phyloP scores from a whole-genome alignment of 164 flowering plant species.

The Magnolia kwangsiensis region DNA sequence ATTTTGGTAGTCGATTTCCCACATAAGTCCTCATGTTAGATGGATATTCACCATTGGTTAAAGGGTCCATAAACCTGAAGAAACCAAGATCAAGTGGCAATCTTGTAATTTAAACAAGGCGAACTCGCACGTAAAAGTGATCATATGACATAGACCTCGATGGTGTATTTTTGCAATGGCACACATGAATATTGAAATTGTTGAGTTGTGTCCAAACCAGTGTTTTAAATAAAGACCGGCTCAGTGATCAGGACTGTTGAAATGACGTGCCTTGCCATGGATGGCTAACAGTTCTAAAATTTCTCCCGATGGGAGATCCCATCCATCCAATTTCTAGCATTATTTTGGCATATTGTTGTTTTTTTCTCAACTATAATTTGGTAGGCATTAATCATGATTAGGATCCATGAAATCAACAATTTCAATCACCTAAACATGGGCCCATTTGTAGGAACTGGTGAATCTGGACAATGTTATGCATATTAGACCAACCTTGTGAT shows the following conservation, averaged over 20 bases:
- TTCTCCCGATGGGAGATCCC: too few species aligned
- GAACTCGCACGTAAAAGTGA: background rate
- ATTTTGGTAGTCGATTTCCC: slow-evolving; percentile 5
- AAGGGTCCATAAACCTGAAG: slow-evolving; percentile 13
- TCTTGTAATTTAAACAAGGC: background rate
- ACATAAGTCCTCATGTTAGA: background rate
- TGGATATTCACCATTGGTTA: slow-evolving; percentile 13
- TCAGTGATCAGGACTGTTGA: too few species aligned
- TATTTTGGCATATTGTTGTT: too few species aligned
- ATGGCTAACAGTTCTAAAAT: too few species aligned
- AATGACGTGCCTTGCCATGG: too few species aligned
- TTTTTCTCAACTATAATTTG: too few species aligned
- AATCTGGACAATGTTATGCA: background rate
- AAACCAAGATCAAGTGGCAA: background rate
- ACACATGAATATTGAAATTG: too few species aligned
- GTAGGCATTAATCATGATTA: too few species aligned
- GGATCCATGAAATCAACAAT: background rate
- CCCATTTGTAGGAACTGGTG: background rate
- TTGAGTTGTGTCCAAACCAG: too few species aligned
- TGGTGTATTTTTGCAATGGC: too few species aligned
- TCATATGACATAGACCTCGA: background rate
- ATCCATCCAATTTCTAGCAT: too few species aligned
- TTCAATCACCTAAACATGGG: background rate
- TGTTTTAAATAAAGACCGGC: too few species aligned
- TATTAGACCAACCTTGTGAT: background rate